Base-by-base conservation (phyloP, 148 eudicot species). In the Hydrangea macrophylla region DNA sequence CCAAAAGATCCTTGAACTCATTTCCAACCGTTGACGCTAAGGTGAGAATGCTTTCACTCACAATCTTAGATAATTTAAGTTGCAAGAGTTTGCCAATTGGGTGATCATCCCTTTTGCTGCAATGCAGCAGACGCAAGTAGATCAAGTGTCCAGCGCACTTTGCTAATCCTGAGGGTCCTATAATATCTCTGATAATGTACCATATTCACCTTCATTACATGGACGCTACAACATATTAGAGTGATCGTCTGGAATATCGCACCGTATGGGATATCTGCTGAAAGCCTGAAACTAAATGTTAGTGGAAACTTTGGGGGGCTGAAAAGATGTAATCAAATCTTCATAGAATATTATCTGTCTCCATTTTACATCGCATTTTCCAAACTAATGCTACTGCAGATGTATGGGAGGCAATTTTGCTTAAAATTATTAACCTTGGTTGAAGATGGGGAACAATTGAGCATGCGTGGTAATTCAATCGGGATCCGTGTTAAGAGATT, bases 1-100 rank as follows among this genome's bases (percentile, higher is more conserved):
- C 79, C 22, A 90, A 88, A 75, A 85, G 81, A 74, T 78, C 85
- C 44, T 70, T 73, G 58, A 84, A 79, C 80, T 70, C 88, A 50
- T 83, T 76, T 55, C 79, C 86, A 18, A 35, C 78, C 23, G 48
- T 59, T 55, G 90, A 87, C 66, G 79, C 70, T 70, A 85, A 90
- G 96, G 98, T 92, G 77, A 76, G 75, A 70, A 10, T 10, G 25
- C 58, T 62, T 22, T 67, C 37, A 24, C 20, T 65, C 12, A 50
- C 35, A 20, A 59, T 33, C 53, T 73, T n/a, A n/a, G 13, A 66
- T 33, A 50, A 50, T 31, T 55, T 33, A n/a, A 31, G 35, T 9
- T 31, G 53, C 53, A 48, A 18, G 2, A 3, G 15, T 48, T 3
- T 48, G 1, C n/a, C 23, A 48, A 15, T 18, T 18, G 20, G 17